Evolutionary conservation across 1,284 basidiomycete genomes (phyloP), one percentile per base, ranked within the genome.

Genomic region (Exobasidium cylindrosporum): DNA sequence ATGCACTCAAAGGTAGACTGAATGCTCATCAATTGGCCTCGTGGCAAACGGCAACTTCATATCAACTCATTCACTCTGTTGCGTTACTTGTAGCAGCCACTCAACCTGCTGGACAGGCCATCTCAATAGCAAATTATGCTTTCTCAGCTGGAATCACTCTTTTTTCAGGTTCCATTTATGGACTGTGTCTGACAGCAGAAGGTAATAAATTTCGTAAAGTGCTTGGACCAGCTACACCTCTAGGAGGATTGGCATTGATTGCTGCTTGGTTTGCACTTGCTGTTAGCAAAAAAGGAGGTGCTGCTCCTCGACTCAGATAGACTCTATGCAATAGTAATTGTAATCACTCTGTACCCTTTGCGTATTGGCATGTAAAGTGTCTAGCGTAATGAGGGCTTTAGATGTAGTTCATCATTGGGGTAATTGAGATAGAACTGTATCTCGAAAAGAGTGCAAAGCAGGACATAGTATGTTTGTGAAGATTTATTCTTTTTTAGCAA

Each of bases 161-260:
- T 60, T 78, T 78, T 65, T 70, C 70, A 55, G 75, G 73, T 35
- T 68, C 68, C 7, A 78, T 78, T 65, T 78, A 78, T 44, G 73
- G 69, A 1, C 65, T 77, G 14, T 77, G 75, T 64, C 58, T 76
- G 28, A 70, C 75, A 35, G 66, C 69, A 54, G 62, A 68, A 24
- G 72, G 69, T 17, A 65, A 67, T 58, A 56, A 64, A 10, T 59
- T 74, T 31, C 73, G 75, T 50, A 74, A 74, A 57, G 10, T 76
- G 7, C 65, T 76, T 3, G 76, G 74, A 23, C 74, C 72, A 10
- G 60, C 68, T 58, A 75, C 74, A 17, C 76, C 76, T 1, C 54
- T 78, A 17, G 76, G 76, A 21, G 76, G 76, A 13, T 58, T 74
- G 5, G 70, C 73, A 26, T 68, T 78, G 62, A 76, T 78, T 26